A percentile compares a stretch with the other conserved stretches of the same genome.
These are phyloP conservation scores for Tetrapisispora taiwanensis DNA, from an alignment of 805 yeast species.

Conservation along the genomic window DNA sequence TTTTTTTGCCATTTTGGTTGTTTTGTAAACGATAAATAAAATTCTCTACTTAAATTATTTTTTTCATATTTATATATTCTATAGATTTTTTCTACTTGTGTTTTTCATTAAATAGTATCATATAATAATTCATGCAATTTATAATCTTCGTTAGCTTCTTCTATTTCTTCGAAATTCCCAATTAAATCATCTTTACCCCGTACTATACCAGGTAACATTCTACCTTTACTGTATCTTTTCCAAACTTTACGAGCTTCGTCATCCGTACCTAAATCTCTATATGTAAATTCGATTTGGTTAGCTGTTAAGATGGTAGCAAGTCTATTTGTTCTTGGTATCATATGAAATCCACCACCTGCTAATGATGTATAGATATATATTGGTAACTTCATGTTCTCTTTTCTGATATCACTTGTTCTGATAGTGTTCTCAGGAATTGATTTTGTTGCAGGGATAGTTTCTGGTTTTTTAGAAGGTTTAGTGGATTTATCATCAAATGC, in stretches of 20 bases:
- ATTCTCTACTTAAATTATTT: too few relatives aligned
- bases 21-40: too few relatives aligned
- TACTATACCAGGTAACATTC: conserved; percentile 74
- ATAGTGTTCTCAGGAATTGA: conserved; percentile 2
- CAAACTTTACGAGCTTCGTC: conserved; percentile 76
- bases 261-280: conserved; percentile 79
- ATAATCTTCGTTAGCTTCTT: conserved; percentile 77
- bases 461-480: background rate
- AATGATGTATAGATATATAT: conserved; percentile 74
- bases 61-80: too few relatives aligned
- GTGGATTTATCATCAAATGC: conserved; percentile 7
- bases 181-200: conserved; percentile 72
- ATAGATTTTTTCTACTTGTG: too few relatives aligned
- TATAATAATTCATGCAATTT: conserved; percentile 52
- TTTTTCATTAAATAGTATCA: too few relatives aligned
- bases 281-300: conserved; percentile 54
- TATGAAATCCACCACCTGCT: conserved; percentile 76
- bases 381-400: conserved; percentile 39
- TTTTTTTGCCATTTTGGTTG: too few relatives aligned
- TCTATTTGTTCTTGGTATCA: conserved; percentile 68
- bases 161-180: conserved; percentile 79
- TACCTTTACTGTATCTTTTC: conserved; percentile 65
- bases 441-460: background rate
- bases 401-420: conserved; percentile 12
- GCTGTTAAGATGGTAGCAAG: conserved; percentile 66